Evolutionary conservation across 441 rosid species (phyloP).

Genomic region (Adansonia madagascariensis): DNA sequence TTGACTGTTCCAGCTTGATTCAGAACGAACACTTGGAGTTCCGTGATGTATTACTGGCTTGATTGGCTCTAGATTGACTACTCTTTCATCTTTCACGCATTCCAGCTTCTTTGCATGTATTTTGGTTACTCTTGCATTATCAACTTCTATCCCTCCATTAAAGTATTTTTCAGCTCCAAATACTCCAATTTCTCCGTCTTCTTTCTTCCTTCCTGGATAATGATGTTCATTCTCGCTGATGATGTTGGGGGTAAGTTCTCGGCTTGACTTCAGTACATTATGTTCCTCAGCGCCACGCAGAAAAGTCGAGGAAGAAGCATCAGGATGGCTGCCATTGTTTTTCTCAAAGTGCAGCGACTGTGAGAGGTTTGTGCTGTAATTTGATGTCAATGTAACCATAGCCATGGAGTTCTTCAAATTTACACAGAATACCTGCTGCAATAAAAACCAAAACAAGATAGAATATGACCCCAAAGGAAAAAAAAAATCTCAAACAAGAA

Average conservation of each 20-base stretch:
- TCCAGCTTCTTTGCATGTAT: conserved; percentile 32
- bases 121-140: conserved; percentile 45
- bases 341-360: conserved; percentile 30
- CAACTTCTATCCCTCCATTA: conserved; percentile 56
- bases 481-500: not conserved
- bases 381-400: conserved; percentile 47
- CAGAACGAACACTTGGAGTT: conserved; percentile 60
- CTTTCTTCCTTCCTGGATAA: conserved; percentile 37
- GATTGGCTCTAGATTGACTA: conserved; percentile 22
- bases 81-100: conserved; percentile 32
- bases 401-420: conserved; percentile 25
- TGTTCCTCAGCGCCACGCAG: conserved; percentile 43
- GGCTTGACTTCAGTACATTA: conserved; percentile 28
- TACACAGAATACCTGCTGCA: not conserved
- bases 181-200: conserved; percentile 75
- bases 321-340: conserved; percentile 30
- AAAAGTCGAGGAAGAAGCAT: conserved; percentile 50
- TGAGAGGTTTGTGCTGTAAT: conserved; percentile 34
- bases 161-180: conserved; percentile 87
- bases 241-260: not conserved
- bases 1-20: conserved; percentile 83
- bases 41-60: conserved; percentile 36
- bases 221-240: conserved; percentile 25
- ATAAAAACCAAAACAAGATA: not conserved
- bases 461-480: no score